Base-by-base conservation (phyloP, 1,284 basidiomycete species). In the Abortiporus biennis region DNA sequence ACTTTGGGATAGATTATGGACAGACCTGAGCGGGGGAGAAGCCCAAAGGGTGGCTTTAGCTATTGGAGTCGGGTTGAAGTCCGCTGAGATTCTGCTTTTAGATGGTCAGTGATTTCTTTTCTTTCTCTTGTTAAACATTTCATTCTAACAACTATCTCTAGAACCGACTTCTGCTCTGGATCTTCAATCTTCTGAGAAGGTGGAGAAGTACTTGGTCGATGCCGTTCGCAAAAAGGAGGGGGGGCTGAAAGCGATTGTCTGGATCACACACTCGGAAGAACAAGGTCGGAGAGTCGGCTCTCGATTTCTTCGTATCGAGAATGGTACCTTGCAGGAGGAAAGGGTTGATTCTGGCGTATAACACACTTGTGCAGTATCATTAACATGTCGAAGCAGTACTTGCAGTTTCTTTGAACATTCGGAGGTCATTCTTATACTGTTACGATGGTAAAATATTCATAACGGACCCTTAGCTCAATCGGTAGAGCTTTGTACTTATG, bases 91-190 rank as follows among this genome's bases (percentile, higher is more conserved):
- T 0, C 62, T 93, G n/a, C 69, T 92, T 12, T 67, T 93, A 2
- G 90, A 93, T 54, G 91, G 90, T 90, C 42, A 41, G 80, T 48
- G 16, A 8, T 37, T 20, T 31, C 21, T 13, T 32, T 17, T 6
- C 16, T 9, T 36, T 38, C 30, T 45, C 21, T 9, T 23, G 29
- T 15, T 37, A 13, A 17, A 27, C 2, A 22, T n/a, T 6, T 6
- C 19, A 32, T 34, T 31, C 44, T 19, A 38, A 22, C 11, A 3
- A 16, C 13, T 20, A 16, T 20, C 13, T 16, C 8, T 48, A 92
- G 90, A 93, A 60, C 90, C 90, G 0, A 92, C 91, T 0, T 91
- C 87, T 2, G 90, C 90, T 0, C 67, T 93, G 45, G 91, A 93
- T 57, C 67, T 76, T n/a, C 72, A 75, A 36, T 75, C 80, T 0